Conservation (phyloP, 176 grass and related monocot genomes). For the Canna indica region DNA sequence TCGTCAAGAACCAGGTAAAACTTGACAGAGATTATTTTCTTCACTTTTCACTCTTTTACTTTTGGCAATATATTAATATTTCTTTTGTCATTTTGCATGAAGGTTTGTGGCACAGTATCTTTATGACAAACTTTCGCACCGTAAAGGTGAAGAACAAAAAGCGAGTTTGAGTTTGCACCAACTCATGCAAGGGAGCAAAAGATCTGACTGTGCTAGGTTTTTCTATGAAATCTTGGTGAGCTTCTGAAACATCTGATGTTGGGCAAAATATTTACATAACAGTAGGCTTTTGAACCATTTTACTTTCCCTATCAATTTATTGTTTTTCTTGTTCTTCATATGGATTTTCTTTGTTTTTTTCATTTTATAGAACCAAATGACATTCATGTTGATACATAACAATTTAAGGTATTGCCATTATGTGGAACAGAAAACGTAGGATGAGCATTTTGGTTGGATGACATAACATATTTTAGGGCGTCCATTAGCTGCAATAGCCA, state of each 20-base stretch:
- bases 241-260: background rate
- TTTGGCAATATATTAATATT: constrained; percentile 6
- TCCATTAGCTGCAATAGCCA: no score
- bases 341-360: no score
- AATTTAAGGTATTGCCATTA: background rate
- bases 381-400: background rate
- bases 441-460: no score
- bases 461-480: no score
- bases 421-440: no score
- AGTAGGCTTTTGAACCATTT: no score
- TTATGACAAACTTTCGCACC: constrained; percentile 27
- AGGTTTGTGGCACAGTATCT: constrained; percentile 54
- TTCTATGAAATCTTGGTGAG: constrained; percentile 90
- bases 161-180: constrained; percentile 34
- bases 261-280: background rate
- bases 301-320: no score
- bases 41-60: constrained; percentile 13
- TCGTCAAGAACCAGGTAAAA: constrained; percentile 55
- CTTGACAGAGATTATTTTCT: constrained; percentile 5
- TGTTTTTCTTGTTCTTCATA: no score
- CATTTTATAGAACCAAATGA: no score
- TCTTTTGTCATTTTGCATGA: constrained; percentile 11
- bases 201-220: constrained; percentile 58
- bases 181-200: constrained; percentile 47
- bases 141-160: constrained; percentile 27